Base-by-base conservation (phyloP, 345 rosid genomes). In the Sisymbrium irio region DNA sequence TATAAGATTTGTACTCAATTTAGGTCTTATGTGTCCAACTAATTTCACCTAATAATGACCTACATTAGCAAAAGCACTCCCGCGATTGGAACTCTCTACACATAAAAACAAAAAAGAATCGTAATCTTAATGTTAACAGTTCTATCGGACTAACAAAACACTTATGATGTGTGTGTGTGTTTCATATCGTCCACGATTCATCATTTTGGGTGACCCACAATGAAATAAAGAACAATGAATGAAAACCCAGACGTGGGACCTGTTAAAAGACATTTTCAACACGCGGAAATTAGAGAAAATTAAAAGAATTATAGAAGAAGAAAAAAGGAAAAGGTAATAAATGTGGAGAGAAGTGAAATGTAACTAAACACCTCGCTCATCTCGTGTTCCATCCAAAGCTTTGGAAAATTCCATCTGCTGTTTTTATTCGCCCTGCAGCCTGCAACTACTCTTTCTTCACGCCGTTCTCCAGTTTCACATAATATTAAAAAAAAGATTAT, bases 371-470 rank as follows among this genome's bases (percentile, higher is more conserved):
- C 5, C 20, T 57, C n/a, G 57, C 51, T 35, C 59, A 2, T 58
- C 54, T 75, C 71, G 60, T 78, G 80, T 71, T 75, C 77, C 72
- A 9, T 50, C 56, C 56, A 12, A 67, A 44, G 30, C 44, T 1
- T 71, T 51, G 40, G 10, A 65, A 64, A 74, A 55, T 77, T 71
- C 67, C 57, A 51, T 74, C 56, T 50, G 58, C 53, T 78, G 78
- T 72, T 59, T 46, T 67, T 76, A 60, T 75, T 61, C 69, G 56
- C 63, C 63, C 74, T 67, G 62, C 67, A 59, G n/a, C n/a, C n/a
- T n/a, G n/a, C n/a, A n/a, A n/a, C 73, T 25, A 9, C 35, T 37
- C 65, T 22, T 62, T 35, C 32, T 39, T 28, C 62, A 57, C 74
- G 58, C 74, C 35, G 39, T 22, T 35, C 47, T 13, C 32, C 37